Evolutionary conservation across 345 rosid species (phyloP).

Genomic region (Citrus unshiu): DNA sequence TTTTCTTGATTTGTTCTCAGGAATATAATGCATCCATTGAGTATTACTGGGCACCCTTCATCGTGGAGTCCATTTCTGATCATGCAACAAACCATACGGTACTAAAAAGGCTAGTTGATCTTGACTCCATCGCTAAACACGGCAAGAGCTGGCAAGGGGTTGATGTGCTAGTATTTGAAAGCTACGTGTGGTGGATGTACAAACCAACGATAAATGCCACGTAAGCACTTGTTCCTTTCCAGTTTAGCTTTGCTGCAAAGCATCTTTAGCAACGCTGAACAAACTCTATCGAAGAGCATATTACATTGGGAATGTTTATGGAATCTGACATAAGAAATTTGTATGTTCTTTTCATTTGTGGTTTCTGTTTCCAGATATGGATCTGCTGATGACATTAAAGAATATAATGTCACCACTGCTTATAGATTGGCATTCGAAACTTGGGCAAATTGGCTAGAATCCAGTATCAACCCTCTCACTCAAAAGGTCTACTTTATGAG

Average conservation of each 20-base stretch:
- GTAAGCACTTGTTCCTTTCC: constrained; percentile 31
- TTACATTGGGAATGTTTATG: neutral
- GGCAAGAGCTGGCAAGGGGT: constrained; percentile 75
- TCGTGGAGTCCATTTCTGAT: constrained; percentile 85
- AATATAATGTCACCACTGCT: constrained; percentile 72
- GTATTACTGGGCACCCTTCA: constrained; percentile 96
- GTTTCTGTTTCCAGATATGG: constrained; percentile 45
- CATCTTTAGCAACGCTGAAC: neutral
- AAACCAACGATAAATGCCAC: constrained; percentile 79
- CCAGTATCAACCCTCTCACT: constrained; percentile 50
- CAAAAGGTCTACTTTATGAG: constrained; percentile 91
- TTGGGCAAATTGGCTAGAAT: constrained; percentile 79
- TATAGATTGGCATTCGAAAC: constrained; percentile 71
- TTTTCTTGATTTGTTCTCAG: constrained; percentile 28
- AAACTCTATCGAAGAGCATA: neutral
- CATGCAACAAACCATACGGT: constrained; percentile 91
- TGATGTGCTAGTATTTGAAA: constrained; percentile 72
- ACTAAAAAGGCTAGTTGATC: constrained; percentile 65
- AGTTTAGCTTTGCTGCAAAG: neutral
- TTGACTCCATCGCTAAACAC: constrained; percentile 77
- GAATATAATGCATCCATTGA: constrained; percentile 75
- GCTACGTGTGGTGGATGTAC: constrained; percentile 99
- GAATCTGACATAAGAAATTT: neutral
- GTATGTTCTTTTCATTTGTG: neutral
- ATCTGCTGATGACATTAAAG: constrained; percentile 36